Conservation (phyloP, 768 basidiomycete species). For the Plicaturopsis crispa region DNA sequence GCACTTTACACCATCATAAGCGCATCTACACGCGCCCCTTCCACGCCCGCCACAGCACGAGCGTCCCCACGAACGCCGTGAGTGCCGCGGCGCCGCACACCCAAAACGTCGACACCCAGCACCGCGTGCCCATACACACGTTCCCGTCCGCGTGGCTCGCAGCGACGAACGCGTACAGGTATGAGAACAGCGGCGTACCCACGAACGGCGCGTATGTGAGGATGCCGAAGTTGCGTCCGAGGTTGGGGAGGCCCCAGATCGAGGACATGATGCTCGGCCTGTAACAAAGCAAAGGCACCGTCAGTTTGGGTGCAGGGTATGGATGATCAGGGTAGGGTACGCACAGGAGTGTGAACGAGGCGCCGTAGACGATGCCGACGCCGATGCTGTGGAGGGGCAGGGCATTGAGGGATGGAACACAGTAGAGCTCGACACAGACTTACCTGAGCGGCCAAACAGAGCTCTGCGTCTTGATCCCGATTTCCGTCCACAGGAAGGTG, state of each 20-base stretch:
- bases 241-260: constrained; percentile 63
- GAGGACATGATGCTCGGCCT: constrained; percentile 68
- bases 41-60: constrained; percentile 61
- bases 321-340: constrained; percentile 17
- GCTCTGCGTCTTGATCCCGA: constrained; percentile 37
- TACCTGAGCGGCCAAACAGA: constrained; percentile 70
- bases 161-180: constrained; percentile 68
- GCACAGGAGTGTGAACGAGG: constrained; percentile 64
- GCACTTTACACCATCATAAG: too few species aligned
- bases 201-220: constrained; percentile 69
- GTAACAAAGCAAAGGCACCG: constrained; percentile 1
- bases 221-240: constrained; percentile 73
- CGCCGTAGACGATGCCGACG: constrained; percentile 63
- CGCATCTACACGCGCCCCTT: constrained; percentile 40
- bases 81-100: constrained; percentile 35
- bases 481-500: constrained; percentile 49
- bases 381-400: constrained; percentile 37
- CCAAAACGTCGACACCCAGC: constrained; percentile 65
- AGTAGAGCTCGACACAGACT: constrained; percentile 6
- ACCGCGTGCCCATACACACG: constrained; percentile 50
- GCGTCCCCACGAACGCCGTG: constrained; percentile 33
- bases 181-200: constrained; percentile 72
- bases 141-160: constrained; percentile 30
- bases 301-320: constrained; percentile 1
- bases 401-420: constrained; percentile 3